A percentile compares a stretch with the other conserved stretches of the same genome.
These are phyloP conservation scores for Hypoxylon rickii DNA, from an alignment of 495 filamentous ascomycete genomes.

Conservation along the genomic window DNA sequence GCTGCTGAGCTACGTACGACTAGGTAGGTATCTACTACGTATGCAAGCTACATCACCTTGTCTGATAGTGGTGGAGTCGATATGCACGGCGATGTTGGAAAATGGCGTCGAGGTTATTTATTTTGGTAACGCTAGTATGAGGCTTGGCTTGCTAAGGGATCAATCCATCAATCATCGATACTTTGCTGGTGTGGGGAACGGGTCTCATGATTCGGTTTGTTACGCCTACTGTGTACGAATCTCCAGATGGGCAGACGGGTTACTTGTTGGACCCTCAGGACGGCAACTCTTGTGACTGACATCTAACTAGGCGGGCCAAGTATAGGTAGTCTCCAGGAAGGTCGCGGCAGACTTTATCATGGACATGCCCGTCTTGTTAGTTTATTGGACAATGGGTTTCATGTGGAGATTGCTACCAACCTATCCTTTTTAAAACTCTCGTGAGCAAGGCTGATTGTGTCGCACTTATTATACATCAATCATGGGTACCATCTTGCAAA, in stretches of 20 bases:
- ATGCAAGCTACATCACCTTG: constrained; percentile 14
- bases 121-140: constrained; percentile 7
- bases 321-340: constrained; percentile 10
- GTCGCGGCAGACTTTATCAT: constrained; percentile 17
- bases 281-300: too few relatives aligned
- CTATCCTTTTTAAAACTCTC: not conserved
- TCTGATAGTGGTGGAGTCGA: constrained; percentile 29
- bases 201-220: constrained; percentile 13
- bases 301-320: too few relatives aligned
- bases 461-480: constrained; percentile 25
- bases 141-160: constrained; percentile 14
- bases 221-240: constrained; percentile 14
- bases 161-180: not conserved
- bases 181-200: constrained; percentile 14
- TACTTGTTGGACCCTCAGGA: too few relatives aligned
- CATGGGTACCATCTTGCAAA: constrained; percentile 5
- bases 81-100: too few relatives aligned
- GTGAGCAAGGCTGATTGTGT: constrained; percentile 33
- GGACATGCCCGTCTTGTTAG: not conserved
- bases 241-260: too few relatives aligned
- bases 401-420: constrained; percentile 17
- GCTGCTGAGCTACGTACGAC: too few relatives aligned
- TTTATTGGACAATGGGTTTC: constrained; percentile 25
- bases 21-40: too few relatives aligned
- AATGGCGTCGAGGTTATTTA: constrained; percentile 22